Percentiles rank a stretch among this genome's conserved stretches.
phyloP scores from a whole-genome alignment of 2,329 filamentous ascomycete genomes.

The Pyricularia sp. region DNA sequence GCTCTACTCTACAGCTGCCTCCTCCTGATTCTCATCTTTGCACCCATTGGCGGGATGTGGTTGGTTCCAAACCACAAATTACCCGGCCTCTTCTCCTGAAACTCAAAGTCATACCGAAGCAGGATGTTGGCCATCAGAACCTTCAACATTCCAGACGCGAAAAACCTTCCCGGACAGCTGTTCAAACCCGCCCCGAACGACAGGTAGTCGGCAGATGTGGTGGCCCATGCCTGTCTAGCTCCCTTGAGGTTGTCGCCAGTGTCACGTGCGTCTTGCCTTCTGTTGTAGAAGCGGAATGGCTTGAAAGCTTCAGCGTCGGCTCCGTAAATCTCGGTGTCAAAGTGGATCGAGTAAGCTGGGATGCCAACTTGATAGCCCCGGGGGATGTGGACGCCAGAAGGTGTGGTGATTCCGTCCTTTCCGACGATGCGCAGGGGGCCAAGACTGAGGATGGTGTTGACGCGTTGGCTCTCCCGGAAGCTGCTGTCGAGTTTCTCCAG shows the following conservation, averaged over 20 bases:
- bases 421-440: background rate
- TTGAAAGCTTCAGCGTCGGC: background rate
- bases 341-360: background rate
- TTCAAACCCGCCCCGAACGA: background rate
- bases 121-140: background rate
- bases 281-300: background rate
- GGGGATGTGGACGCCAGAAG: background rate
- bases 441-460: constrained; percentile 8
- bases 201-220: background rate
- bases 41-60: constrained; percentile 1
- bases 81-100: background rate
- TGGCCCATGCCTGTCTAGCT: background rate
- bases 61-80: constrained; percentile 2
- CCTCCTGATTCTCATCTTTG: constrained; percentile 1
- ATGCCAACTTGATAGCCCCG: background rate
- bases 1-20: background rate
- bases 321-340: background rate
- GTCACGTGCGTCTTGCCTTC: too few relatives aligned
- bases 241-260: background rate
- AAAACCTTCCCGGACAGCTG: background rate
- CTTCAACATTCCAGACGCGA: background rate
- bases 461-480: constrained; percentile 20
- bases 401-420: background rate
- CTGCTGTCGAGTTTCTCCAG: constrained; percentile 24
- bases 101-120: background rate